Base-by-base conservation (phyloP, 2,329 filamentous ascomycete species). In the Trichoderma sp. region DNA sequence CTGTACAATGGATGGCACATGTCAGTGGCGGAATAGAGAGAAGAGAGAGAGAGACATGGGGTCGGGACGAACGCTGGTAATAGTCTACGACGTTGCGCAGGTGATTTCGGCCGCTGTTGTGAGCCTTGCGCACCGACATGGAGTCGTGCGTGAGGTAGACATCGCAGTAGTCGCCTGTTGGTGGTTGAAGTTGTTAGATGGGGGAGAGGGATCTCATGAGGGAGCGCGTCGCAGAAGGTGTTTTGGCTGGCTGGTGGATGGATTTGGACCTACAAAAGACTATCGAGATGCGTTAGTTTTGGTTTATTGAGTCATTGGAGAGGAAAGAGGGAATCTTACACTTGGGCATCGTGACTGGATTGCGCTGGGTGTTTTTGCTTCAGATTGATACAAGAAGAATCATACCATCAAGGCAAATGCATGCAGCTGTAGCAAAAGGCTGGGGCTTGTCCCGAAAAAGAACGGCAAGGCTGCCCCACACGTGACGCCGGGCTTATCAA, bases 101-200 rank as follows among this genome's bases (percentile, higher is more conserved):
- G 81, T 99, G 96, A 85, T 99, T 99, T 78, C 95, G 91, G 74
- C 96, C 96, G 81, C 90, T 92, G 86, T 99, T 99, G 84, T 99
- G 96, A 64, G 96, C 96, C 86, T 98, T 98, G 78, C 96, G 95
- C 84, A 99, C 96, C 84, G 94, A 97, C 95, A 98, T 98, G 59
- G 94, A 97, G 88, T 99, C 96, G 88, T 99, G 96, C 76, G 96
- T 99, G 78, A 99, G 92, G 88, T 99, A 99, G 83, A 99, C 96
- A 92, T 99, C 96, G 89, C 96, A 99, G 84, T 99, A 99, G 83
- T 99, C 96, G 88, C 95, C 83, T 84, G 53, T 67, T 67, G 6
- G 26, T 26, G 26, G n/a, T 20, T 11, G 53, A 34, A 73, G 59
- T n/a, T n/a, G 43, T 47, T 47, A 68, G 55, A 68, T 6, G 28